Evolutionary conservation across 140 eudicot species (phyloP).

Genomic region (Flaveria floridana): DNA sequence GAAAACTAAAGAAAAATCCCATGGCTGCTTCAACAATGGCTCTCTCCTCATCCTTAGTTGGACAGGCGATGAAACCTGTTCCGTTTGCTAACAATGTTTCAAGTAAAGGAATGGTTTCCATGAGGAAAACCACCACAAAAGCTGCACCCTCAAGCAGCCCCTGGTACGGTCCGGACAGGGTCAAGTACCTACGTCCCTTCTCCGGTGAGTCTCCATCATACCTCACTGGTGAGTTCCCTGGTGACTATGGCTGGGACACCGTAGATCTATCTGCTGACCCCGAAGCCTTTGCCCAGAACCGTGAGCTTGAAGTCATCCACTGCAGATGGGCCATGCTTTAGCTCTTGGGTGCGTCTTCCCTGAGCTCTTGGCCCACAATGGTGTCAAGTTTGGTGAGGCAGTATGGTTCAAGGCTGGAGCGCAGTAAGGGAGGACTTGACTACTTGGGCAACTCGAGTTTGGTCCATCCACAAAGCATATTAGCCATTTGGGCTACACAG

Average conservation of each 20-base stretch:
- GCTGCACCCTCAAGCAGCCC: constrained; percentile 15
- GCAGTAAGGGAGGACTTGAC: constrained; percentile 30
- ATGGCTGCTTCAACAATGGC: constrained; percentile 36
- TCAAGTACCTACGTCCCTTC: constrained; percentile 34
- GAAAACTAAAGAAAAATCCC: background rate
- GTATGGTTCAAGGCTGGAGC: constrained; percentile 32
- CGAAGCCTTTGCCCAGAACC: constrained; percentile 32
- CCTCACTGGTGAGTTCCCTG: constrained; percentile 30
- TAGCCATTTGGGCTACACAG: constrained; percentile 24
- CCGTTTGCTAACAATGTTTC: no score
- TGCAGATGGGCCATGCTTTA: constrained; percentile 36
- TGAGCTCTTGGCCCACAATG: constrained; percentile 29
- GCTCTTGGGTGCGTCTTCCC: constrained; percentile 38
- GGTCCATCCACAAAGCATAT: constrained; percentile 27
- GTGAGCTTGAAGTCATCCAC: constrained; percentile 38
- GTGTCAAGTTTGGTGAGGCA: constrained; percentile 36
- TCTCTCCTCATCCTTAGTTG: constrained; percentile 11
- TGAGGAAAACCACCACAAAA: constrained; percentile 26
- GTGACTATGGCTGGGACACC: constrained; percentile 36
- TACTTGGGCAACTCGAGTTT: constrained; percentile 28
- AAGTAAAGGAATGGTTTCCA: background rate
- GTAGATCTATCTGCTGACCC: constrained; percentile 32
- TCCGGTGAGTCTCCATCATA: constrained; percentile 25
- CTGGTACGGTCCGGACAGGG: constrained; percentile 26
- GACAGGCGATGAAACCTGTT: constrained; percentile 6